Conservation (phyloP, 345 rosid genomes). For the Murraya koenigii region DNA sequence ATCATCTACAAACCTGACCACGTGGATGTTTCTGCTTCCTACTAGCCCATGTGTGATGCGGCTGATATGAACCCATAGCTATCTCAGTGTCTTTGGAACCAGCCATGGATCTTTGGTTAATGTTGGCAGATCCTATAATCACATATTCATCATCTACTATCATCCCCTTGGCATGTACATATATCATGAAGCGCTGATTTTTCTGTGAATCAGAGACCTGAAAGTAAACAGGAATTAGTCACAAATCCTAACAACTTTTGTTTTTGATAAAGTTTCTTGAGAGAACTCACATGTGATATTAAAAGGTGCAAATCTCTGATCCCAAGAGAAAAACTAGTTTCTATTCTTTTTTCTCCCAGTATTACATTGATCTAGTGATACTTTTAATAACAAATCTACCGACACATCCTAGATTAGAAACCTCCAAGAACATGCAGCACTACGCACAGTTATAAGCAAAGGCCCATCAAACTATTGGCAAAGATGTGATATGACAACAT, state of each 20-base stretch:
- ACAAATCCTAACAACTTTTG: background rate
- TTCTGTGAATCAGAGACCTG: conserved; percentile 54
- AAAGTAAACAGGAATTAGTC: background rate
- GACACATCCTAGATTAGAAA: background rate
- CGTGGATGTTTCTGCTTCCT: conserved; percentile 54
- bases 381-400: background rate
- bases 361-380: background rate
- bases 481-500: background rate
- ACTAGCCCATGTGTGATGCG: conserved; percentile 59
- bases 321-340: background rate
- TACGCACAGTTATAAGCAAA: background rate
- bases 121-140: conserved; percentile 88
- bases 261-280: background rate
- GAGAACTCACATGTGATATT: background rate
- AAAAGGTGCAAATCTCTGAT: background rate
- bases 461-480: background rate
- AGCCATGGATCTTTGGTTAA: conserved; percentile 97
- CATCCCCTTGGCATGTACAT: conserved; percentile 96
- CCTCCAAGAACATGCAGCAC: background rate
- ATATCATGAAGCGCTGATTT: conserved; percentile 74
- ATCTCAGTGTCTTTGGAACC: conserved; percentile 91
- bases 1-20: conserved; percentile 63
- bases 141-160: conserved; percentile 87
- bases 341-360: no score
- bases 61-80: conserved; percentile 98